Percentiles rank a stretch among this genome's conserved stretches.
Evolutionary conservation across 371 early-diverging fungal species (phyloP).

Genomic region (Vittaforma corneae): DNA sequence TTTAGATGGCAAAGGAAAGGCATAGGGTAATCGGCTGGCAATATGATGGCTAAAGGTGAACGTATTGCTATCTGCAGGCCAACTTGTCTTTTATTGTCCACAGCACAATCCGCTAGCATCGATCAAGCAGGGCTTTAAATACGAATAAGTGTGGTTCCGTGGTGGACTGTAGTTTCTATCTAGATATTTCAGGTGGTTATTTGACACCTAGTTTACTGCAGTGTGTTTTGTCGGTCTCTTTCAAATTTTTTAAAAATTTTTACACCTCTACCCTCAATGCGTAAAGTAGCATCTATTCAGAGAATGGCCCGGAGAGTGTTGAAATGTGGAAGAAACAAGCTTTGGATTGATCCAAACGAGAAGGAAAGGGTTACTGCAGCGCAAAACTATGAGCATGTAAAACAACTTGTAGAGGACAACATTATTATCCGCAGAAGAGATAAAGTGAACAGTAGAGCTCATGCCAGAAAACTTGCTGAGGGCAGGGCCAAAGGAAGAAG

Average conservation of each 20-base stretch:
- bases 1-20: background rate
- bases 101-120: background rate
- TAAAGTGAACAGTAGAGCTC: conserved; percentile 79
- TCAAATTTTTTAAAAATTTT: conserved; percentile 8
- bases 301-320: conserved; percentile 91
- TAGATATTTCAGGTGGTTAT: too few species aligned
- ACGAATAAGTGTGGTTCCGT: too few species aligned
- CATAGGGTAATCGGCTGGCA: background rate
- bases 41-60: background rate
- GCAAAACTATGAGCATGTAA: conserved; percentile 79
- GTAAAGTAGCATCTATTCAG: conserved; percentile 32
- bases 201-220: too few species aligned
- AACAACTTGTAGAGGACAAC: conserved; percentile 89
- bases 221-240: too few species aligned
- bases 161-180: too few species aligned
- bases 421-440: conserved; percentile 87
- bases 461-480: conserved; percentile 75
- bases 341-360: conserved; percentile 98
- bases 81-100: background rate
- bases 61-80: background rate
- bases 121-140: background rate
- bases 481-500: conserved; percentile 97
- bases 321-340: conserved; percentile 91
- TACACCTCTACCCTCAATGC: conserved; percentile 43
- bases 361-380: conserved; percentile 81